Evolutionary conservation across 768 basidiomycete species (phyloP), one percentile per base, ranked within the genome.

Genomic region (Termitomyces sp.): DNA sequence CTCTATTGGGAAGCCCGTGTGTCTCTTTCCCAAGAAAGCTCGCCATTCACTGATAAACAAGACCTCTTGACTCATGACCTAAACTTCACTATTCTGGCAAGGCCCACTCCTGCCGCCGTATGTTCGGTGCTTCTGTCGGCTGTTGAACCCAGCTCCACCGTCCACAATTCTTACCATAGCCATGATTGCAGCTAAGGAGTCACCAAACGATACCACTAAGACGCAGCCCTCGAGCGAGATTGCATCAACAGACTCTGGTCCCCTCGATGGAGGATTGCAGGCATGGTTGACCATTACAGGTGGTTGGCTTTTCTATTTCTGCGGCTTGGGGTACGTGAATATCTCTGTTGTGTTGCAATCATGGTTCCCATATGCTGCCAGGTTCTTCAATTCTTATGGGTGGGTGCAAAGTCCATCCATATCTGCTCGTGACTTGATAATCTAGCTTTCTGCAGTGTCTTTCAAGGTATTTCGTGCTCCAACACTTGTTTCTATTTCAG

Each of bases 301-400:
- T 16, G 63, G 65, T 32, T 64, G 65, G 63, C 58, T 66, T 12
- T 24, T 66, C 12, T 66, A 62, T 58, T 62, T 66, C 49, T 64
- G 65, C 28, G 65, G 65, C 13, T 59, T 66, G 36, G 65, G 64
- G 64, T 63, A 8, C 20, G 57, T 48, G 13, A 45, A 18, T n/a
- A 16, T 20, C 2, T 15, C 13, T 50, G 20, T n/a, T 18, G 11
- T 22, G 20, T 22, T 51, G 32, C 28, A 51, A 51, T 7, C 7
- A 35, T 60, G 35, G 22, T 8, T 53, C n/a, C 35, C 7, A 28
- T 22, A 20, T 42, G 1, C 20, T 32, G n/a, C 12, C 35, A 66
- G 65, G 22, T 66, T 66, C 35, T 66, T 66, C 46, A 66, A 66
- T 51, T 49, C 65, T 6, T 66, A 63, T 51, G 65, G 65, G 65